These are phyloP conservation scores for Talaromyces pinophilus DNA, from an alignment of 2,329 filamentous ascomycete species.

Conservation along the genomic window DNA sequence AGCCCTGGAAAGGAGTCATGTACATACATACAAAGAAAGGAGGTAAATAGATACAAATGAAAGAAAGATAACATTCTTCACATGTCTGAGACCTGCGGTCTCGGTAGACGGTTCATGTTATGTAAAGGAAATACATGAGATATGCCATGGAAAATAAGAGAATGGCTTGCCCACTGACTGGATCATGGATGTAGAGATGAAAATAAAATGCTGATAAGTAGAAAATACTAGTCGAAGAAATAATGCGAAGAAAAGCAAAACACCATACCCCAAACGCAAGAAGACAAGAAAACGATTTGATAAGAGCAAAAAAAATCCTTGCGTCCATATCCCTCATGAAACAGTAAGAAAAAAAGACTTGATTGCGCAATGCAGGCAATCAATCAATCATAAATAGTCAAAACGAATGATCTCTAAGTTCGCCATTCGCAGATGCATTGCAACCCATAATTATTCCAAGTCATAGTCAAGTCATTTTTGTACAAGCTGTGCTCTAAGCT, in stretches of 20 bases:
- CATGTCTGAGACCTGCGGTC: not conserved
- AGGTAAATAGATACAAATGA: slow-evolving; percentile 10
- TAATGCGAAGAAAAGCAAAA: slow-evolving; percentile 25
- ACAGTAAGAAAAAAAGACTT: not conserved
- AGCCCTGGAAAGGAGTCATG: not conserved
- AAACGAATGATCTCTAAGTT: slow-evolving; percentile 16
- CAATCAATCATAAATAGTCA: not conserved
- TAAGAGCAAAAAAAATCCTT: slow-evolving; percentile 24
- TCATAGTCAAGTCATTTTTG: slow-evolving; percentile 14
- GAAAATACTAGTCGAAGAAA: slow-evolving; percentile 18
- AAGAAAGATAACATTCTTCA: slow-evolving; percentile 6
- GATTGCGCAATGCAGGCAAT: slow-evolving; percentile 16
- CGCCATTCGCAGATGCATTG: slow-evolving; percentile 17
- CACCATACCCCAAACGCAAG: slow-evolving; percentile 27
- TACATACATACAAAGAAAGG: slow-evolving; percentile 12
- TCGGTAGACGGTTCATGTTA: not conserved
- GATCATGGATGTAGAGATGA: not conserved
- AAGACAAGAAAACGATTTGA: slow-evolving; percentile 24
- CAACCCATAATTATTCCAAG: slow-evolving; percentile 16
- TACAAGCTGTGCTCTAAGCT: slow-evolving; percentile 3
- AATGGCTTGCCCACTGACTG: not conserved
- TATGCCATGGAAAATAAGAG: not conserved
- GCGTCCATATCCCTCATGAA: slow-evolving; percentile 13
- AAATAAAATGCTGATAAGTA: slow-evolving; percentile 2
- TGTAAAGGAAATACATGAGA: not conserved